Conservation (phyloP, 441 rosid genomes). For the Pelargonium fulgidum region DNA sequence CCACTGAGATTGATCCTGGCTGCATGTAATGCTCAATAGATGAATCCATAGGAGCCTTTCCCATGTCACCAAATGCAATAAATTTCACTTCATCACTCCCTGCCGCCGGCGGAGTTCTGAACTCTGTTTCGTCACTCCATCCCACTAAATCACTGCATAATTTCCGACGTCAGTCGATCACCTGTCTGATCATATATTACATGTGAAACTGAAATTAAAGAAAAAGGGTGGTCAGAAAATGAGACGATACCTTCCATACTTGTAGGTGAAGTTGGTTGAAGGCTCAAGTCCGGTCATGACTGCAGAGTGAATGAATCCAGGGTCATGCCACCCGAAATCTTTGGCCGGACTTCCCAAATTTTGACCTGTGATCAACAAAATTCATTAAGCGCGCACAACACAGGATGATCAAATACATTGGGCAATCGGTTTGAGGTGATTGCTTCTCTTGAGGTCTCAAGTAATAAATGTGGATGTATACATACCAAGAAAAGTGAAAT, state of each 20-base stretch:
- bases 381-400: no score
- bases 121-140: constrained; percentile 46
- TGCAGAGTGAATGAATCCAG: constrained; percentile 61
- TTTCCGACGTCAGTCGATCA: no score
- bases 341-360: constrained; percentile 49
- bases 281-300: constrained; percentile 52
- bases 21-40: constrained; percentile 47
- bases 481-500: no score
- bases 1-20: constrained; percentile 61
- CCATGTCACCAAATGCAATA: constrained; percentile 65
- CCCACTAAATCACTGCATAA: constrained; percentile 41
- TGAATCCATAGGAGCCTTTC: constrained; percentile 57
- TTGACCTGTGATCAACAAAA: neutral
- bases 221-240: no score
- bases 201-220: neutral
- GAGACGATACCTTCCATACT: constrained; percentile 49
- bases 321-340: constrained; percentile 80
- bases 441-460: no score
- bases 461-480: no score
- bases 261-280: constrained; percentile 36
- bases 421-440: neutral
- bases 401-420: no score
- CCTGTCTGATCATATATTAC: neutral
- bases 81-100: constrained; percentile 47
- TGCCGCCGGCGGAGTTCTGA: constrained; percentile 52